These are phyloP conservation scores for Aspergillus sp. DNA, from an alignment of 2,329 filamentous ascomycete species.

Conservation along the genomic window DNA sequence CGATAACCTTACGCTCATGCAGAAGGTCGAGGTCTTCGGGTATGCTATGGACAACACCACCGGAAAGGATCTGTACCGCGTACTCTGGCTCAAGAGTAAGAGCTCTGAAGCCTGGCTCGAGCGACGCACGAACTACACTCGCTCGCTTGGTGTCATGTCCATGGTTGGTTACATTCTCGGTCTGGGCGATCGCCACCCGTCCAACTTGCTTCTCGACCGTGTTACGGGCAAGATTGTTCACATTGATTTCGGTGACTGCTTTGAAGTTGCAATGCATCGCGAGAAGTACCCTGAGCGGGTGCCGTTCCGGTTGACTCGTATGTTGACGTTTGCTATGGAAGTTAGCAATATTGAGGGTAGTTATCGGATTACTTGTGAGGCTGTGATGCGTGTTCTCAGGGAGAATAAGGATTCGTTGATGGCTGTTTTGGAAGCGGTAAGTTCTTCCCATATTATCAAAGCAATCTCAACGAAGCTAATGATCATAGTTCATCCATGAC, in stretches of 20 bases:
- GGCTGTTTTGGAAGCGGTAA: constrained; percentile 93
- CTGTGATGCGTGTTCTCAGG: constrained; percentile 92
- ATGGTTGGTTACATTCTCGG: constrained; percentile 99
- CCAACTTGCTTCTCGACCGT: constrained; percentile 94
- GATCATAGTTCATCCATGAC: constrained; percentile 85
- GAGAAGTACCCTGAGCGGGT: constrained; percentile 98
- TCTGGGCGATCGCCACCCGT: constrained; percentile 91
- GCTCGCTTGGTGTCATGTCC: constrained; percentile 97
- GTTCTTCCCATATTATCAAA: constrained; percentile 32
- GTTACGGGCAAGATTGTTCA: constrained; percentile 96
- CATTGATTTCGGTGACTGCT: constrained; percentile 98
- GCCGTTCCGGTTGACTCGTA: constrained; percentile 93
- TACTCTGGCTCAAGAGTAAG: constrained; percentile 98
- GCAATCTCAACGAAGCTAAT: constrained; percentile 2
- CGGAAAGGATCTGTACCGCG: constrained; percentile 94
- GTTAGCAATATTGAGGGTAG: constrained; percentile 99
- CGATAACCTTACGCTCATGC: constrained; percentile 97
- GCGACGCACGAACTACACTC: constrained; percentile 95
- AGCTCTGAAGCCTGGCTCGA: constrained; percentile 97
- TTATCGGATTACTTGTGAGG: constrained; percentile 96
- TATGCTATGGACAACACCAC: constrained; percentile 99
- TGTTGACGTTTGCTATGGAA: constrained; percentile 99
- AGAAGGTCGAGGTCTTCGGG: constrained; percentile 98
- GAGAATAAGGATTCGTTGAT: constrained; percentile 98
- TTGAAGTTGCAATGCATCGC: constrained; percentile 98